Percentiles rank a stretch among this genome's conserved stretches.
These are phyloP conservation scores for Thelephora ganbajun DNA, from an alignment of 768 basidiomycete species.

Conservation along the genomic window DNA sequence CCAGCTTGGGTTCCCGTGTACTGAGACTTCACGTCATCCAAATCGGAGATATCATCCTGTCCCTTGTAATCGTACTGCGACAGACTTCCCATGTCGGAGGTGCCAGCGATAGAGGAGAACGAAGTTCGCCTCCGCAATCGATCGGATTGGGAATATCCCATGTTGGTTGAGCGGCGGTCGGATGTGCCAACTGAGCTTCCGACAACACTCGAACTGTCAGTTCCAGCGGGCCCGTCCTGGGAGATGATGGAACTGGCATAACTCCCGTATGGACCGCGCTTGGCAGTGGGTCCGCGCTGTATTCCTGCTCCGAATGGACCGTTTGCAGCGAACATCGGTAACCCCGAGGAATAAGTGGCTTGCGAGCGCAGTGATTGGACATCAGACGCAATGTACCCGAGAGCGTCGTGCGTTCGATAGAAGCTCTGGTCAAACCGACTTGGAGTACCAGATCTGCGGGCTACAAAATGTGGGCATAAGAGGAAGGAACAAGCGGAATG, in stretches of 20 bases:
- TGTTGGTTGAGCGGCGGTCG: conserved; percentile 27
- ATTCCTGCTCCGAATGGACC: conserved; percentile 59
- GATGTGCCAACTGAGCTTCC: conserved; percentile 35
- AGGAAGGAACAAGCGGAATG: conserved; percentile 3
- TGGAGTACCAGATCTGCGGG: conserved; percentile 73
- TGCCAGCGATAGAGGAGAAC: conserved; percentile 61
- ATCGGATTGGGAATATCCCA: conserved; percentile 88
- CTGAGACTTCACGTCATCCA: conserved; percentile 83
- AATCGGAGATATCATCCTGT: conserved; percentile 67
- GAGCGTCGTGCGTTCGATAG: conserved; percentile 88
- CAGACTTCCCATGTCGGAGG: conserved; percentile 67
- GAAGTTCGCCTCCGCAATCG: conserved; percentile 67
- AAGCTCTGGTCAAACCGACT: conserved; percentile 93
- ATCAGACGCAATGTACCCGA: conserved; percentile 90
- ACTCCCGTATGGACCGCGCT: conserved; percentile 62
- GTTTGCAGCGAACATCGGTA: conserved; percentile 66
- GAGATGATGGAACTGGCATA: conserved; percentile 91
- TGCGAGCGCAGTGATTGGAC: conserved; percentile 94
- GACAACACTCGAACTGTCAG: conserved; percentile 49
- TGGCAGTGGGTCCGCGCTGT: conserved; percentile 49
- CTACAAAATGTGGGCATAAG: conserved; percentile 15
- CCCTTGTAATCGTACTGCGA: conserved; percentile 79
- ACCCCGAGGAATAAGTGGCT: conserved; percentile 85
- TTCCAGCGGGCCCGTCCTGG: conserved; percentile 63
- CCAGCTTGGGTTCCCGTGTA: conserved; percentile 78